Base-by-base conservation (phyloP, 208 protist species). In the Entamoeba histolytica region DNA sequence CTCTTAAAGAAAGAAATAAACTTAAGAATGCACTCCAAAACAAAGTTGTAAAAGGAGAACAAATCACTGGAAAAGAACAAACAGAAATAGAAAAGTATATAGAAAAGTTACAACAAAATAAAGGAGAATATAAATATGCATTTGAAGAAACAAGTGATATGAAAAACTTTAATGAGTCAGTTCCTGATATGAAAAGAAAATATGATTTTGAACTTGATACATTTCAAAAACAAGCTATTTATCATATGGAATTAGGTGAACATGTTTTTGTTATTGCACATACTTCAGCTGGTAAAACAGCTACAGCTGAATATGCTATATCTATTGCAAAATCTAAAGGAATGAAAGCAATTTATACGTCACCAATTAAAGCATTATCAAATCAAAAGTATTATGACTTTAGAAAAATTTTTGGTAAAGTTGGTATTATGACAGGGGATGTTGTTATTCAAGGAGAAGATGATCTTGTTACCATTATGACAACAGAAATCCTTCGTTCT, bases 201-300 rank as follows among this genome's bases (percentile, higher is more conserved):
- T 92, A 49, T 47, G 10, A 23, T 35, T 98, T 98, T 92, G 95
- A 97, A 91, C 92, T 98, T 0, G 97, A 98, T 93, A 73, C 93
- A 17, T 98, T 98, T 87, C 97, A 98, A 94, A 97, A 97, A 92
- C 92, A 96, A 57, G 96, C 96, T 4, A 95, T 98, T 39, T 12
- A 94, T 50, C 95, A 96, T 51, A 73, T 98, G 5, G 91, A 93
- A 69, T 49, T 92, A 39, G 73, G 52, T 49, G 94, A 97, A 92
- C 95, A 39, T 57, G 97, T 98, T 28, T 97, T 98, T 47, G 96
- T 98, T 31, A 95, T 96, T 6, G 97, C 97, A 10, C 97, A 98
- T 92, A 95, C 94, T n/a, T 94, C 95, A 12, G 94, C 95, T 2
- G 95, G 95, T 51, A 96, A 96, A 93, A 96, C 95, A 23, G 95